These are phyloP conservation scores for Trichoderma virens DNA, from an alignment of 495 filamentous ascomycete genomes.

Conservation along the genomic window DNA sequence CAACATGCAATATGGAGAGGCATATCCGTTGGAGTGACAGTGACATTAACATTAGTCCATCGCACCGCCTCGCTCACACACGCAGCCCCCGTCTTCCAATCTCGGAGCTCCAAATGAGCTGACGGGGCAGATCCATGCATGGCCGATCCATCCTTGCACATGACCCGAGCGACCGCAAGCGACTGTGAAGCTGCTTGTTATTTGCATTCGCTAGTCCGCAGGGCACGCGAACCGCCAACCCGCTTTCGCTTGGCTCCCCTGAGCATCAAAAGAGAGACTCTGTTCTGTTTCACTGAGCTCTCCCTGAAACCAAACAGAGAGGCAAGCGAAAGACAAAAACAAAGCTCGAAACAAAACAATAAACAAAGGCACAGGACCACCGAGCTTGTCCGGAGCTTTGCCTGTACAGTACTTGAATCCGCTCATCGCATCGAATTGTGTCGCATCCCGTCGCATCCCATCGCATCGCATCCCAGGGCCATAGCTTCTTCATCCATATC, in stretches of 20 bases:
- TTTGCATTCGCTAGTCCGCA: not conserved
- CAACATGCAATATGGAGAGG: too few species aligned
- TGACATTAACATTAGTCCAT: not conserved
- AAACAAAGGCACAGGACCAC: not conserved
- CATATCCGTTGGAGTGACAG: too few species aligned
- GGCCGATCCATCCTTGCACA: not conserved
- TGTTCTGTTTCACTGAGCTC: not conserved
- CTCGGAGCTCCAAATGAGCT: conserved; percentile 7
- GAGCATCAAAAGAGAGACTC: not conserved
- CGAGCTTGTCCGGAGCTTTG: too few species aligned
- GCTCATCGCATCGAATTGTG: too few species aligned
- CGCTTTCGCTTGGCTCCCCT: conserved; percentile 7
- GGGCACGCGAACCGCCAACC: not conserved
- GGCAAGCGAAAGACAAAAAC: not conserved
- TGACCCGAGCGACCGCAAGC: conserved; percentile 1
- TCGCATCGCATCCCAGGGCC: not conserved
- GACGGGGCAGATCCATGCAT: conserved; percentile 6
- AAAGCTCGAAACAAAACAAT: not conserved
- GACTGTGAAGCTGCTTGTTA: conserved; percentile 3
- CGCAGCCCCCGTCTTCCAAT: not conserved
- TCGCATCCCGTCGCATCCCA: not conserved
- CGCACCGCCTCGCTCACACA: not conserved
- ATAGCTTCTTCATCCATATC: not conserved
- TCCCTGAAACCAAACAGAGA: conserved; percentile 2
- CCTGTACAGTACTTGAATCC: too few species aligned